Conservation (phyloP, 306 rosid species). For the Pueraria montana region DNA sequence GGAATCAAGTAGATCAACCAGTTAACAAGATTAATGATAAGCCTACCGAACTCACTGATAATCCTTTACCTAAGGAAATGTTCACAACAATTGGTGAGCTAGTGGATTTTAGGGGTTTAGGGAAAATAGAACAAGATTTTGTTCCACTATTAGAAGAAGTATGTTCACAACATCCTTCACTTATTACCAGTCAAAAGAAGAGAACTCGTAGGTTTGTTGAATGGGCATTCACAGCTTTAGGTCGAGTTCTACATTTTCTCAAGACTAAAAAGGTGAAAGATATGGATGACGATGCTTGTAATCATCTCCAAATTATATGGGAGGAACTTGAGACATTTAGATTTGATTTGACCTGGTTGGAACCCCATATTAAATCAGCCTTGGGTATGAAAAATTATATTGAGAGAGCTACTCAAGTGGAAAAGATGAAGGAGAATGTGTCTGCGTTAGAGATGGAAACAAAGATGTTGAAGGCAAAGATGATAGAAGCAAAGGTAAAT, state of each 20-base stretch:
- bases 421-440: conserved; percentile 1
- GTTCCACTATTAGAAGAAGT: conserved; percentile 32
- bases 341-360: conserved; percentile 42
- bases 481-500: background rate
- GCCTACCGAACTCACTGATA: background rate
- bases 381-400: background rate
- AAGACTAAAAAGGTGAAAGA: conserved; percentile 36
- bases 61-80: background rate
- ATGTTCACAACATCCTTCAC: conserved; percentile 1
- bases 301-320: conserved; percentile 38
- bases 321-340: conserved; percentile 33
- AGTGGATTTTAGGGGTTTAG: background rate
- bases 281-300: background rate
- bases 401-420: conserved; percentile 23
- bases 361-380: conserved; percentile 17
- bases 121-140: background rate
- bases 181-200: conserved; percentile 15
- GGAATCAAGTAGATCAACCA: background rate
- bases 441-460: background rate
- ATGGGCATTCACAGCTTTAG: conserved; percentile 45
- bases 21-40: background rate
- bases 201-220: conserved; percentile 1
- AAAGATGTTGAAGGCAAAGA: conserved; percentile 1
- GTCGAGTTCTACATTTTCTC: conserved; percentile 36
- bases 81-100: background rate